These are phyloP conservation scores for Phytopythium boreale DNA, from an alignment of 352 stramenopile genomes.

Conservation along the genomic window DNA sequence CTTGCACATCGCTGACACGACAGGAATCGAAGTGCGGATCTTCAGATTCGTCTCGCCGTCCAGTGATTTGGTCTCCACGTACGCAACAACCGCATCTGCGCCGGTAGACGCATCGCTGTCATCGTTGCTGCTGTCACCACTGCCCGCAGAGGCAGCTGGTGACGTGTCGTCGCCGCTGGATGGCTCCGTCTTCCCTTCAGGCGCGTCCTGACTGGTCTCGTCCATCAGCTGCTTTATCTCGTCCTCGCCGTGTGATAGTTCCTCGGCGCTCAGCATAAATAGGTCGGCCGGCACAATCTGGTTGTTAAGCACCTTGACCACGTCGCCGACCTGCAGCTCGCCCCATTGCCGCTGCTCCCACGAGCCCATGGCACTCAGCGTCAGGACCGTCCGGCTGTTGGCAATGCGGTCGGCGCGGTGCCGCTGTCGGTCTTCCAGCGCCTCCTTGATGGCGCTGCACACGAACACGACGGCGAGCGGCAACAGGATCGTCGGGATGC, in stretches of 20 bases:
- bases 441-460: conserved; percentile 79
- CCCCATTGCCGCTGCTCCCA: conserved; percentile 61
- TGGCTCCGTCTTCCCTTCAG: background rate
- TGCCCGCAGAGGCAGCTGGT: background rate
- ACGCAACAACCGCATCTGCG: conserved; percentile 46
- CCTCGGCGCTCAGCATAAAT: conserved; percentile 59
- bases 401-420: conserved; percentile 68
- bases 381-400: conserved; percentile 62
- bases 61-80: conserved; percentile 84
- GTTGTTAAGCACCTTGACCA: conserved; percentile 71
- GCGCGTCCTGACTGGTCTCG: conserved; percentile 1
- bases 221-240: conserved; percentile 19
- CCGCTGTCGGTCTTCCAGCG: conserved; percentile 77
- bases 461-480: conserved; percentile 76
- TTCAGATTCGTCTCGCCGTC: conserved; percentile 86
- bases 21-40: conserved; percentile 67
- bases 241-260: conserved; percentile 43
- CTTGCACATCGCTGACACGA: conserved; percentile 35
- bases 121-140: conserved; percentile 4
- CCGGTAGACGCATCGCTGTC: background rate
- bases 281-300: conserved; percentile 70
- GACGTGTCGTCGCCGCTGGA: conserved; percentile 1
- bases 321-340: conserved; percentile 74
- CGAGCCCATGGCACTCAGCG: conserved; percentile 33
- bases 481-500: conserved; percentile 76